Evolutionary conservation across 1,284 basidiomycete species (phyloP).

Genomic region (Ceratobasidium sp.): DNA sequence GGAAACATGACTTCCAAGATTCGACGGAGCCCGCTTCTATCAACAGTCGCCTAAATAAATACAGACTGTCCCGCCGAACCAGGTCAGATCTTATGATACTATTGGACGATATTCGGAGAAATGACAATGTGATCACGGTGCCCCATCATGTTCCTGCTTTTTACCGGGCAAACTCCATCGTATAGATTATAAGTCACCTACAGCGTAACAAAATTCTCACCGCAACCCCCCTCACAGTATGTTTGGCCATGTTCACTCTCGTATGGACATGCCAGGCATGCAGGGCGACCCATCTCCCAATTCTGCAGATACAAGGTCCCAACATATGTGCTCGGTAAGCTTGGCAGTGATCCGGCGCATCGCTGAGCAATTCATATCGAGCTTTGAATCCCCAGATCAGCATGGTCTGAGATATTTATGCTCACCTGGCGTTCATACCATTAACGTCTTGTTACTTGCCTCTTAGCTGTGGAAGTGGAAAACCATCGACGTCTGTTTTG

Average conservation of each 20-base stretch:
- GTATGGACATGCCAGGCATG: slow-evolving; percentile 2
- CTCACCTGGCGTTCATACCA: neutral
- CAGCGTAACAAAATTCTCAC: too few species aligned
- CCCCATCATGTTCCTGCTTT: too few species aligned
- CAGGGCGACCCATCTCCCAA: neutral
- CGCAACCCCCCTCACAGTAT: neutral
- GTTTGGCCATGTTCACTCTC: neutral
- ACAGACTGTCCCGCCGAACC: too few species aligned
- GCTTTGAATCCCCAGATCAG: slow-evolving; percentile 1
- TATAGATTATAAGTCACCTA: too few species aligned
- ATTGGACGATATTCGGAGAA: too few species aligned
- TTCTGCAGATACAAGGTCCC: neutral
- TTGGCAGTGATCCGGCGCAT: too few species aligned
- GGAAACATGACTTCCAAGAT: neutral
- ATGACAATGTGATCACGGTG: too few species aligned
- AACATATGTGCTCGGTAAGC: slow-evolving; percentile 20
- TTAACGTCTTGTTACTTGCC: neutral
- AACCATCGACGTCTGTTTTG: slow-evolving; percentile 29
- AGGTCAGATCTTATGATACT: too few species aligned
- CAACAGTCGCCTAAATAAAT: too few species aligned
- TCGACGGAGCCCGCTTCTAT: neutral
- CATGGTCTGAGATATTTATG: slow-evolving; percentile 13
- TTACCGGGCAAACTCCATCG: too few species aligned
- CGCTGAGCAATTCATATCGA: too few species aligned
- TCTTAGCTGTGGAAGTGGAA: slow-evolving; percentile 42